A percentile compares a stretch with the other conserved stretches of the same genome.
phyloP scores from a whole-genome alignment of 257 asterid species.

The Petunia secreta region DNA sequence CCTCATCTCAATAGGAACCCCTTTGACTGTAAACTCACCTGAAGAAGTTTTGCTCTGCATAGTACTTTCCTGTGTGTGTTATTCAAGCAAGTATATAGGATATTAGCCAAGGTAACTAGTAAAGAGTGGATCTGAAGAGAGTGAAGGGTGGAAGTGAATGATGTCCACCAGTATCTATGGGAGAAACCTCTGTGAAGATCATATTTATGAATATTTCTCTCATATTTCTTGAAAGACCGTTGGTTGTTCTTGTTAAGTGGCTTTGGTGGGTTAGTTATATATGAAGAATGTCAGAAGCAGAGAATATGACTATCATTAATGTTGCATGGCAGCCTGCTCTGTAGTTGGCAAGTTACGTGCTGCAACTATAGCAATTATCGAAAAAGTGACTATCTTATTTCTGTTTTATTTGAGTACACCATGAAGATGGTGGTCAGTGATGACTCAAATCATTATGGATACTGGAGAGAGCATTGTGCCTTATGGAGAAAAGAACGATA shows the following conservation, averaged over 20 bases:
- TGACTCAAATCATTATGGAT: slow-evolving; percentile 1
- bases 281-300: slow-evolving; percentile 8
- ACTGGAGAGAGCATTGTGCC: slow-evolving; percentile 10
- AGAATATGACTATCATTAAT: slow-evolving; percentile 7
- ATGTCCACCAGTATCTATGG: background rate
- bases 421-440: background rate
- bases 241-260: background rate
- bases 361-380: background rate
- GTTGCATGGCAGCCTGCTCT: background rate
- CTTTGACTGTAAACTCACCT: background rate
- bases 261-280: background rate
- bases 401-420: slow-evolving; percentile 7
- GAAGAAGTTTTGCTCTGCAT: background rate
- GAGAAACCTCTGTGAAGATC: background rate
- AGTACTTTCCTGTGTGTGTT: background rate
- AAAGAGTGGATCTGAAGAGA: background rate
- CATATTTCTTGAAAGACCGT: background rate
- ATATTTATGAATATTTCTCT: background rate
- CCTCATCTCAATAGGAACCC: slow-evolving; percentile 7
- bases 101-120: slow-evolving; percentile 11
- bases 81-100: slow-evolving; percentile 19
- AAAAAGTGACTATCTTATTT: background rate
- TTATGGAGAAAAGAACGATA: background rate
- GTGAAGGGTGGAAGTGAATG: background rate
- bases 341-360: background rate